phyloP scores from a whole-genome alignment of 257 asterid genomes.

The Capsicum pubescens region DNA sequence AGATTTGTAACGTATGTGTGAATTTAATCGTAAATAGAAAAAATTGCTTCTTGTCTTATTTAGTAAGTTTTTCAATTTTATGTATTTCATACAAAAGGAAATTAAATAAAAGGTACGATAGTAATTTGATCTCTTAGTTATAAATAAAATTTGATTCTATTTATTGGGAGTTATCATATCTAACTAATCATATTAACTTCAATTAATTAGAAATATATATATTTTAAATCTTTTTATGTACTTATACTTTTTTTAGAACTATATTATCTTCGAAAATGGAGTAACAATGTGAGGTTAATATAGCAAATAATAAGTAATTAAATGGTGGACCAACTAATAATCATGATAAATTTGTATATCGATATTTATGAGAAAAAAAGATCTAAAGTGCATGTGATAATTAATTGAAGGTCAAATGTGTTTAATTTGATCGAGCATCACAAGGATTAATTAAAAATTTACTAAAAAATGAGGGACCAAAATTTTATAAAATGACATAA shows the following conservation, averaged over 20 bases:
- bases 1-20: not conserved
- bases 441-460: not conserved
- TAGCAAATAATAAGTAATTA: not conserved
- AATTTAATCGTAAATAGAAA: not conserved
- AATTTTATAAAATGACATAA: not conserved
- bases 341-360: no score
- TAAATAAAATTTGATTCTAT: no score
- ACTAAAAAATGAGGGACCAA: not conserved
- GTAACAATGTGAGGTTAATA: not conserved
- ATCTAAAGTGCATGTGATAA: no score
- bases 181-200: not conserved
- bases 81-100: not conserved
- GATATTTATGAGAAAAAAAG: no score
- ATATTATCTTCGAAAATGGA: not conserved
- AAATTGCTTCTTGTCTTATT: not conserved
- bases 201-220: not conserved
- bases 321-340: not conserved
- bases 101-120: not conserved
- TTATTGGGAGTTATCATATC: not conserved
- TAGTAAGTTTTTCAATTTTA: not conserved
- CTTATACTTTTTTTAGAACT: not conserved
- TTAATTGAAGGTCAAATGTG: not conserved
- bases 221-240: not conserved
- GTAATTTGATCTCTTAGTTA: no score
- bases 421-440: not conserved